These are phyloP conservation scores for Penicillium herquei DNA, from an alignment of 495 filamentous ascomycete genomes.

Conservation along the genomic window DNA sequence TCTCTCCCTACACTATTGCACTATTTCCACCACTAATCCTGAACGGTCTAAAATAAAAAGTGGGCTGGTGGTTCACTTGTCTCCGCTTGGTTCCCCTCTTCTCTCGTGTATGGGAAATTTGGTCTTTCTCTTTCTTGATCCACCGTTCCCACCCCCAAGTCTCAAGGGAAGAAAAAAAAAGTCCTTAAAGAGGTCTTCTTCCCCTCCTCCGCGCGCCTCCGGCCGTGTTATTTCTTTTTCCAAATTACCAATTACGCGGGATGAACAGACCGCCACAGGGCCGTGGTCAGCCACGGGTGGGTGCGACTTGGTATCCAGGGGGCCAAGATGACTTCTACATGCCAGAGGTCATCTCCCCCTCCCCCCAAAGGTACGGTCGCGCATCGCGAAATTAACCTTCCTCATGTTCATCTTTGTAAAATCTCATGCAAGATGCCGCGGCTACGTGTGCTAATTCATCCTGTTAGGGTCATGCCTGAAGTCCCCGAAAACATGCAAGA, in stretches of 20 bases:
- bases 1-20: not conserved
- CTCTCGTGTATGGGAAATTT: too few relatives aligned
- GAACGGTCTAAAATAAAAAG: not conserved
- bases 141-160: not conserved
- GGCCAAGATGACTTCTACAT: conserved; percentile 85
- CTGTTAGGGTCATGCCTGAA: conserved; percentile 67
- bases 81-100: not conserved
- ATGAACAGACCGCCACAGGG: conserved; percentile 40
- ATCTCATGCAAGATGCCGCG: conserved; percentile 14
- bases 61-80: not conserved
- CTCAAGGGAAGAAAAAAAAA: too few relatives aligned
- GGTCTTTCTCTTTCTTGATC: conserved; percentile 8
- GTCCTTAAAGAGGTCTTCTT: too few relatives aligned
- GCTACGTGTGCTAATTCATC: conserved; percentile 27
- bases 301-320: conserved; percentile 89
- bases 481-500: conserved; percentile 87
- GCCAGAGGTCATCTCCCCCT: conserved; percentile 73
- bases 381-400: not conserved
- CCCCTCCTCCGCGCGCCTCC: too few relatives aligned
- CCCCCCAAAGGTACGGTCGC: conserved; percentile 78
- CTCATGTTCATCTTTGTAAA: not conserved
- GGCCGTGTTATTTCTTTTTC: not conserved
- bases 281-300: conserved; percentile 54
- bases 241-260: conserved; percentile 3
- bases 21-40: too few relatives aligned